Evolutionary conservation across 139 green algal genomes (phyloP).

Genomic region (Picochlorum sp.): DNA sequence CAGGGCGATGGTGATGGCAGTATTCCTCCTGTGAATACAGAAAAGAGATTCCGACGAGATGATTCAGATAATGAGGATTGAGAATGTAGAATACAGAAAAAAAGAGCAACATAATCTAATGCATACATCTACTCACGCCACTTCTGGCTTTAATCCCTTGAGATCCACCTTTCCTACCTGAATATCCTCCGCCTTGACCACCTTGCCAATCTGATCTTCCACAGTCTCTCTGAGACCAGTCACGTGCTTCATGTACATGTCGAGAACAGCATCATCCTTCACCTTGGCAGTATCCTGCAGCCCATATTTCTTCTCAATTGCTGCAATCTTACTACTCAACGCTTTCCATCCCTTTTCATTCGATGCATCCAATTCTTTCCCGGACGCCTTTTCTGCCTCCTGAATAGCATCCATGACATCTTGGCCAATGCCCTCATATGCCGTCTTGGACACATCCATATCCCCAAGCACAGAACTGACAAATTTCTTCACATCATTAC

Average conservation of each 20-base stretch:
- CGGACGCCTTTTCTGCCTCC: conserved; percentile 34
- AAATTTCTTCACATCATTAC: conserved; percentile 33
- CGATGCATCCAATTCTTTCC: conserved; percentile 19
- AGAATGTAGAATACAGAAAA: conserved; percentile 8
- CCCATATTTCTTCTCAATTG: conserved; percentile 30
- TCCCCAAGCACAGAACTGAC: conserved; percentile 14
- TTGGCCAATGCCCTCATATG: conserved; percentile 4
- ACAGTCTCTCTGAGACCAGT: conserved; percentile 13
- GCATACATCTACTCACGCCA: conserved; percentile 11
- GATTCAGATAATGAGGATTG: conserved; percentile 19
- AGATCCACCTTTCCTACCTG: conserved; percentile 10
- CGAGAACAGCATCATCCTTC: conserved; percentile 33
- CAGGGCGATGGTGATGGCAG: conserved; percentile 10
- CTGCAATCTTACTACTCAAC: conserved; percentile 19
- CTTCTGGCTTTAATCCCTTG: conserved; percentile 21
- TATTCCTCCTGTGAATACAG: conserved; percentile 6
- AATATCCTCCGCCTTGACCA: conserved; percentile 7
- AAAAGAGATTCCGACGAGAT: conserved; percentile 10
- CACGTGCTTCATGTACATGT: conserved; percentile 40
- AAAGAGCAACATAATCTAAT: conserved; percentile 7
- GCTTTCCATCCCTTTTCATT: conserved; percentile 39
- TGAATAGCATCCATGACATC: conserved; percentile 38
- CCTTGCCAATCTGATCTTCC: conserved; percentile 21
- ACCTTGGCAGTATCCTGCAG: conserved; percentile 34
- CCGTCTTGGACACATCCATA: conserved; percentile 9